phyloP scores from a whole-genome alignment of 106 monocot genomes.

The Ottelia alismoides region DNA sequence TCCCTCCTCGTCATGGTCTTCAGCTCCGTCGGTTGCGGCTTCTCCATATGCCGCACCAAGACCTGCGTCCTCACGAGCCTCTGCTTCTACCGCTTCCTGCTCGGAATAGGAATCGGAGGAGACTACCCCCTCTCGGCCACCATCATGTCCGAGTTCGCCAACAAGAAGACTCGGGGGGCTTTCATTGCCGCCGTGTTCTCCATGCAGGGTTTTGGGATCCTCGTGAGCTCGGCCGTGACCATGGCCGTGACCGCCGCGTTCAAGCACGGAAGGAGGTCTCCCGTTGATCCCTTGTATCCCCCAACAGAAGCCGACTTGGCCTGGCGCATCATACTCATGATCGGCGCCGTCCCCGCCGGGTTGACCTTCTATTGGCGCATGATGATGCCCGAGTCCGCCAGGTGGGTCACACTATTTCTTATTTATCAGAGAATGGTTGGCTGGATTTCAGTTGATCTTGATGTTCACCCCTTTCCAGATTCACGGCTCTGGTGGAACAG shows the following conservation, averaged over 20 bases:
- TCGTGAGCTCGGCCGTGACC: slow-evolving; percentile 2
- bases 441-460: no score
- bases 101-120: slow-evolving; percentile 43
- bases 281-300: background rate
- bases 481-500: slow-evolving; percentile 4
- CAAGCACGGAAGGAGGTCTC: background rate
- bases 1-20: background rate
- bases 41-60: slow-evolving; percentile 3
- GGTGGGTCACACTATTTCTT: background rate
- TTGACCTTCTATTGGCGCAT: slow-evolving; percentile 13
- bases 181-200: slow-evolving; percentile 6
- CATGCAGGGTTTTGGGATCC: slow-evolving; percentile 7
- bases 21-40: slow-evolving; percentile 1
- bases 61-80: background rate
- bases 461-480: slow-evolving; percentile 1
- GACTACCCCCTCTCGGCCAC: slow-evolving; percentile 26
- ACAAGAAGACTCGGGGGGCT: no score
- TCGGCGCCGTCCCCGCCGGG: slow-evolving; percentile 7
- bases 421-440: no score
- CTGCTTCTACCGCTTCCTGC: slow-evolving; percentile 12
- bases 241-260: slow-evolving; percentile 1
- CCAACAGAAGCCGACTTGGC: slow-evolving; percentile 4
- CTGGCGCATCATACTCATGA: slow-evolving; percentile 13
- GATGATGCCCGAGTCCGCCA: slow-evolving; percentile 15
- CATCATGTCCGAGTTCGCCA: background rate